These are phyloP conservation scores for Sisymbrium altissimum DNA, from an alignment of 345 rosid species.

Conservation along the genomic window DNA sequence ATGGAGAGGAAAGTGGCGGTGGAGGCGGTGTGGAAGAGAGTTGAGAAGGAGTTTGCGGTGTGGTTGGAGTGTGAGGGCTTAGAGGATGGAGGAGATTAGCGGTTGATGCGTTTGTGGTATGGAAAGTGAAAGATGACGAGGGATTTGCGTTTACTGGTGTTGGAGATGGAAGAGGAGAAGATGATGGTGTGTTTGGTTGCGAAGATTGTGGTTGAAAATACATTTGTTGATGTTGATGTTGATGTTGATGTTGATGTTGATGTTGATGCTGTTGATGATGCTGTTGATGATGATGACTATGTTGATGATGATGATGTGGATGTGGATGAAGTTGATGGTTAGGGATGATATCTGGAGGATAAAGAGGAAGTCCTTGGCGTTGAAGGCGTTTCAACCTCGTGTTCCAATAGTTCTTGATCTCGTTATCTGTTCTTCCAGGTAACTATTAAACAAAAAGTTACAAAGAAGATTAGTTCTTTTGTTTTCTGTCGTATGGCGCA, in stretches of 20 bases:
- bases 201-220: slow-evolving; percentile 31
- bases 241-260: neutral
- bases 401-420: slow-evolving; percentile 77
- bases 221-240: slow-evolving; percentile 15
- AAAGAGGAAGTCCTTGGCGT: slow-evolving; percentile 64
- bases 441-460: slow-evolving; percentile 15
- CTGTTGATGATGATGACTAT: neutral
- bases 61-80: slow-evolving; percentile 40
- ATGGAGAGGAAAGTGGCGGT: slow-evolving; percentile 33
- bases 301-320: slow-evolving; percentile 12
- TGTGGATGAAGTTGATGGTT: slow-evolving; percentile 36
- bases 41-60: slow-evolving; percentile 33
- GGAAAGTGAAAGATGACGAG: slow-evolving; percentile 35
- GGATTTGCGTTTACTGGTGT: slow-evolving; percentile 25
- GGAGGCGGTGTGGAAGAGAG: slow-evolving; percentile 34
- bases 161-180: slow-evolving; percentile 38
- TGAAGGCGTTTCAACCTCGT: slow-evolving; percentile 60
- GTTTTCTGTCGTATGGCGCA: neutral
- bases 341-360: slow-evolving; percentile 54
- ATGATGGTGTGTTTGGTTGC: slow-evolving; percentile 38
- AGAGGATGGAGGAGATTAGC: slow-evolving; percentile 28
- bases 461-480: neutral
- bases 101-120: slow-evolving; percentile 23
- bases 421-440: slow-evolving; percentile 76
- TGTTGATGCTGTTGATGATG: slow-evolving; percentile 4